Conservation (phyloP, 78 protist species). For the Creolimax fragrantissima region DNA sequence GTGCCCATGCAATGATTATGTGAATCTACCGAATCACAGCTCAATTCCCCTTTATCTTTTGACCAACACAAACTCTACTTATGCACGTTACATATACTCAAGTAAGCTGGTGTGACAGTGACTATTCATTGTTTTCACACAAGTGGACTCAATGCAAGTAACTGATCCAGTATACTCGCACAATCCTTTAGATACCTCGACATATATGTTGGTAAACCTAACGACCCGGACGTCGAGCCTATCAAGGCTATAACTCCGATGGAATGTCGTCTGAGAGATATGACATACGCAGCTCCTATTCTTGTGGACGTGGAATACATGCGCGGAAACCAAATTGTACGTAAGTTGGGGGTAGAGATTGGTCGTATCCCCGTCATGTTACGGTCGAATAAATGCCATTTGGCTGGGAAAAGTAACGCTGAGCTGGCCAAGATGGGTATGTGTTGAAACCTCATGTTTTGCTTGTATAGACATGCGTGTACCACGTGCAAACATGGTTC, state of each 20-base stretch:
- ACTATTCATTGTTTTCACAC: too few relatives aligned
- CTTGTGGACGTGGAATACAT: conserved; percentile 82
- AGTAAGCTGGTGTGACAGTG: too few relatives aligned
- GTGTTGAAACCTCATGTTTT: too few relatives aligned
- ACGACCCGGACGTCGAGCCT: conserved; percentile 43
- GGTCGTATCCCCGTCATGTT: conserved; percentile 98
- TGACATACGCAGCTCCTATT: conserved; percentile 95
- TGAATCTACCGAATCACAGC: too few relatives aligned
- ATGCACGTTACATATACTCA: too few relatives aligned
- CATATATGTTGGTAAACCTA: conserved; percentile 70
- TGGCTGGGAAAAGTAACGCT: conserved; percentile 44
- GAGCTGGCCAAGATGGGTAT: conserved; percentile 71
- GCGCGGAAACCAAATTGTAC: conserved; percentile 34
- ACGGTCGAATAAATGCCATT: conserved; percentile 73
- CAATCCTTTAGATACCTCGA: conserved; percentile 58
- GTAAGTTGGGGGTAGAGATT: conserved; percentile 49
- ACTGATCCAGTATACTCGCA: too few relatives aligned
- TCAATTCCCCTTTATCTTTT: too few relatives aligned
- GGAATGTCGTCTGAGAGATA: conserved; percentile 93
- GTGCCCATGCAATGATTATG: too few relatives aligned
- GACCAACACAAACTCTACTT: too few relatives aligned
- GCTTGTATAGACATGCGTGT: too few relatives aligned
- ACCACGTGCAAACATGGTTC: too few relatives aligned
- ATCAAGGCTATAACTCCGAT: conserved; percentile 63
- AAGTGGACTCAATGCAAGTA: too few relatives aligned